These are phyloP conservation scores for Gracilaria gracilis DNA, from an alignment of 23 red algal genomes.

Conservation along the genomic window DNA sequence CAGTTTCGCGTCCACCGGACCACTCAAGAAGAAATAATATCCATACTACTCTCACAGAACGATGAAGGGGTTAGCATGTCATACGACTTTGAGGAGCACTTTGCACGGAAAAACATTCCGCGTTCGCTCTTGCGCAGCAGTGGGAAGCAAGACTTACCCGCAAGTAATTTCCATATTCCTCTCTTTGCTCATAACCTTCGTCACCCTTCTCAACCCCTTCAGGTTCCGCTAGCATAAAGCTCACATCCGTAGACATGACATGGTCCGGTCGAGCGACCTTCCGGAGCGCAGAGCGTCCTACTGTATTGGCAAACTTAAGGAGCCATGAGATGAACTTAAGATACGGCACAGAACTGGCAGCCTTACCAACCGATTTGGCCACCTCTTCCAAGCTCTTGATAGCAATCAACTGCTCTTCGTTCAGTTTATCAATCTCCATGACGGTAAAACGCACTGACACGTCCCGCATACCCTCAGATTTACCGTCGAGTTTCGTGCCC, in stretches of 20 bases:
- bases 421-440: constrained; percentile 68
- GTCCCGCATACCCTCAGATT: constrained; percentile 11
- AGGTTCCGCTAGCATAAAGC: constrained; percentile 26
- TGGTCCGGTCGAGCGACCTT: constrained; percentile 52
- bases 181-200: constrained; percentile 1
- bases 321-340: constrained; percentile 40
- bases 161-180: constrained; percentile 47
- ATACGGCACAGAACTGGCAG: constrained; percentile 24
- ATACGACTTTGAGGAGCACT: not conserved
- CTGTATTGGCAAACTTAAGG: constrained; percentile 46
- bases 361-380: constrained; percentile 23
- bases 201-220: not conserved
- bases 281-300: constrained; percentile 27
- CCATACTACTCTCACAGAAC: constrained; percentile 28
- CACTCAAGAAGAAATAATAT: constrained; percentile 58
- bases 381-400: constrained; percentile 39
- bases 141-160: constrained; percentile 7
- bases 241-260: constrained; percentile 44
- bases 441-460: constrained; percentile 47
- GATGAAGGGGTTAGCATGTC: not conserved
- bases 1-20: constrained; percentile 52
- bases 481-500: not conserved
- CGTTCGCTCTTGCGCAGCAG: not conserved
- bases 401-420: constrained; percentile 40
- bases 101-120: not conserved